A percentile compares a stretch with the other conserved stretches of the same genome.
phyloP scores from a whole-genome alignment of 2,329 filamentous ascomycete species.

The Colletotrichum spaethianum region DNA sequence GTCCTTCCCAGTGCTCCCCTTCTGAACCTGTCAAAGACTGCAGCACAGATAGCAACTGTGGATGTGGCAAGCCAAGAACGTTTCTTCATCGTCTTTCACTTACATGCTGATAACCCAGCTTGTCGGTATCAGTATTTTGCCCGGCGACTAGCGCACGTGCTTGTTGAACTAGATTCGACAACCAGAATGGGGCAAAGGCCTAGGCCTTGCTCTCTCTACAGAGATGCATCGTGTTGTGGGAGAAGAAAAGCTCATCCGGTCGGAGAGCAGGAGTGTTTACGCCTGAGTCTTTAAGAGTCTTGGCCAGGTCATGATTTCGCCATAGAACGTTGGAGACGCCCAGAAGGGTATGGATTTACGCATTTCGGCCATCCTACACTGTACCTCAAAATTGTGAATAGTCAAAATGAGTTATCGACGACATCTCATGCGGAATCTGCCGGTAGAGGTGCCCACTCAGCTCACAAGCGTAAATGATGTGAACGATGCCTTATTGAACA shows the following conservation, averaged over 20 bases:
- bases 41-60: background rate
- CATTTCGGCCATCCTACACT: background rate
- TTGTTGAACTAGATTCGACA: background rate
- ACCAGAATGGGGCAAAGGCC: background rate
- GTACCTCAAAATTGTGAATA: background rate
- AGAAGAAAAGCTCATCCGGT: background rate
- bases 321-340: background rate
- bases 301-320: constrained; percentile 6
- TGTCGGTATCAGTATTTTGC: constrained; percentile 4
- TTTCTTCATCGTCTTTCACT: background rate
- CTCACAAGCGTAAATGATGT: background rate
- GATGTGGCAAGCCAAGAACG: background rate
- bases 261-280: background rate
- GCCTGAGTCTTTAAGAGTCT: background rate
- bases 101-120: constrained; percentile 4
- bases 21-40: background rate
- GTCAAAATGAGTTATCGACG: background rate
- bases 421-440: background rate
- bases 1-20: background rate
- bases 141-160: constrained; percentile 1
- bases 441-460: background rate
- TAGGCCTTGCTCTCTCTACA: background rate
- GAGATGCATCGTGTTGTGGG: background rate
- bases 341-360: background rate
- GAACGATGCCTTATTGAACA: no score